phyloP scores from a whole-genome alignment of 2,329 filamentous ascomycete genomes.

The Arthroderma sp. region DNA sequence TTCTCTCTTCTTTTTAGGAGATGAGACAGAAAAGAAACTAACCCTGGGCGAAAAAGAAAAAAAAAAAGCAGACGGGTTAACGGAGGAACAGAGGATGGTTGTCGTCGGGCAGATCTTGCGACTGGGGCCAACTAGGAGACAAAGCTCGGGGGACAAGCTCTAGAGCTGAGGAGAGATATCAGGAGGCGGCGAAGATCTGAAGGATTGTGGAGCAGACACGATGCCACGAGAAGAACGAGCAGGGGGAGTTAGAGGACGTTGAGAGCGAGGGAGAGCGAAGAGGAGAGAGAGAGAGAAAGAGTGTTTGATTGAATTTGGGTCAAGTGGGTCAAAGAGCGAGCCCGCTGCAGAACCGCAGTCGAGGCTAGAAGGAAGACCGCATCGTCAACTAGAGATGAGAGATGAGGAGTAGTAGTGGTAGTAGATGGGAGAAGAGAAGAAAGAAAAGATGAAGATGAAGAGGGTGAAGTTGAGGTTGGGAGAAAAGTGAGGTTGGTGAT shows the following conservation, averaged over 20 bases:
- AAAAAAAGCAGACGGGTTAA: too few species aligned
- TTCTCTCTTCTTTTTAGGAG: too few species aligned
- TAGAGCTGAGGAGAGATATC: background rate
- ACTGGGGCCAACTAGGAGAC: too few species aligned
- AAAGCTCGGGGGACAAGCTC: too few species aligned
- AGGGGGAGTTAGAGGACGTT: background rate
- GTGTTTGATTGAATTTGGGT: background rate
- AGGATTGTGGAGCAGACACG: background rate
- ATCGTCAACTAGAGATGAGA: background rate
- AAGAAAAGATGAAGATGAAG: background rate
- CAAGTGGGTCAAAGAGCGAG: background rate
- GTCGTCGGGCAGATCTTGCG: too few species aligned
- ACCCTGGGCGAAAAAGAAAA: too few species aligned
- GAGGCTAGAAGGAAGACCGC: background rate
- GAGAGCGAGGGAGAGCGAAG: background rate
- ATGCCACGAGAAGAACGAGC: background rate
- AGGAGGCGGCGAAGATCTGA: background rate
- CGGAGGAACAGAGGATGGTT: too few species aligned
- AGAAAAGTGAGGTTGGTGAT: background rate
- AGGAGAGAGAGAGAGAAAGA: background rate
- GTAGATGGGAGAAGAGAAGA: background rate
- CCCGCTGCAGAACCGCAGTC: background rate
- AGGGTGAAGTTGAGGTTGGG: background rate
- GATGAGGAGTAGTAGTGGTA: background rate
- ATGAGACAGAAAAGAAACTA: too few species aligned